Percentiles rank a stretch among this genome's conserved stretches.
phyloP scores from a whole-genome alignment of 192 early-diverging fungal species.

The Dissophora globulifera region DNA sequence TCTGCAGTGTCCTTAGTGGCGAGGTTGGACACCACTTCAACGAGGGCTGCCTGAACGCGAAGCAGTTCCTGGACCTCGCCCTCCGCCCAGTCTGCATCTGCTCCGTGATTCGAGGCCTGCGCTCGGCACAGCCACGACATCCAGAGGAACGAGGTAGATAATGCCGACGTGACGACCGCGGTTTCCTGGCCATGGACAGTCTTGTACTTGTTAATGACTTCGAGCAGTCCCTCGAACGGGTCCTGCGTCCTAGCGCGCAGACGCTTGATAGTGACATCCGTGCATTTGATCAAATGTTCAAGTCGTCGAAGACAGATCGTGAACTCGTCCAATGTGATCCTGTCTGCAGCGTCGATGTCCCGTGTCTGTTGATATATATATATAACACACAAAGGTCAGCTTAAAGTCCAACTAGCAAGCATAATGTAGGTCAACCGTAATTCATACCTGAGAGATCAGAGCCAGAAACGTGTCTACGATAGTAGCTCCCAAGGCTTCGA shows the following conservation, averaged over 20 bases:
- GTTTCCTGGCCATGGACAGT: conserved; percentile 13
- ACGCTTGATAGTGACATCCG: conserved; percentile 28
- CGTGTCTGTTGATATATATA: neutral
- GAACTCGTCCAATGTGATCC: conserved; percentile 11
- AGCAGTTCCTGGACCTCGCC: conserved; percentile 21
- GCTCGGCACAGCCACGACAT: conserved; percentile 46
- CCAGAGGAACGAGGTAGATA: conserved; percentile 45
- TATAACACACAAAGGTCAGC: too few species aligned
- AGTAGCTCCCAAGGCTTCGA: conserved; percentile 35
- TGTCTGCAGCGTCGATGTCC: conserved; percentile 13
- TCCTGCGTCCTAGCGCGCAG: conserved; percentile 2
- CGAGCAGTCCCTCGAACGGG: conserved; percentile 31
- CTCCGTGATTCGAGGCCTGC: conserved; percentile 18
- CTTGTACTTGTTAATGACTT: conserved; percentile 22
- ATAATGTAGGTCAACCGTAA: neutral
- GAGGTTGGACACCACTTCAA: conserved; percentile 13
- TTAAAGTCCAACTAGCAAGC: too few species aligned
- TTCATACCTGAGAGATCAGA: conserved; percentile 3
- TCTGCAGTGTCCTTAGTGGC: conserved; percentile 2
- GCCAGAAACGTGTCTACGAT: conserved; percentile 35
- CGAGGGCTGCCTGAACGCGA: conserved; percentile 19
- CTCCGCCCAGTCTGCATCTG: conserved; percentile 43
- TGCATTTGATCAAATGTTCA: conserved; percentile 46
- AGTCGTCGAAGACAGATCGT: conserved; percentile 22
- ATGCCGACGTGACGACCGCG: conserved; percentile 40